These are phyloP conservation scores for Pleodorina starrii DNA, from an alignment of 139 green algal genomes.

Conservation along the genomic window DNA sequence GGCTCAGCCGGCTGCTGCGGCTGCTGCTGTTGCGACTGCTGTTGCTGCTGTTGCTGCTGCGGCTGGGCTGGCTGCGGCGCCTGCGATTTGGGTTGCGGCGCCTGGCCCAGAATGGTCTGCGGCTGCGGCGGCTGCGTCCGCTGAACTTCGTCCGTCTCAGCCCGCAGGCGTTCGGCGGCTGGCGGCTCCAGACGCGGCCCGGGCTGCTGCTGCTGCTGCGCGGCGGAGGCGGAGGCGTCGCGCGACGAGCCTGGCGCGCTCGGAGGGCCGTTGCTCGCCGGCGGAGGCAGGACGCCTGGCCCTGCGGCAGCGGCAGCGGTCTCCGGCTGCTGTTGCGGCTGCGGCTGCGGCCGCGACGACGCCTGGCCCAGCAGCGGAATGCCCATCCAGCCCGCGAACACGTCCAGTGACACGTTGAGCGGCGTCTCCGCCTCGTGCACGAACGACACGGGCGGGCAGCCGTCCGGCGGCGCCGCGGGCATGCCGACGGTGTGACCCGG, in stretches of 20 bases:
- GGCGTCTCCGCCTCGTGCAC: conserved; percentile 35
- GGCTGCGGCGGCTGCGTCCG: background rate
- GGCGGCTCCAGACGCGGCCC: too few relatives aligned
- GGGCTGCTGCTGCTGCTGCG: too few relatives aligned
- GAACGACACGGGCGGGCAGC: conserved; percentile 43
- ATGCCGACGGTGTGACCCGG: background rate
- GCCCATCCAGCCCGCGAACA: conserved; percentile 44
- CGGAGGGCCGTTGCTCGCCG: too few relatives aligned
- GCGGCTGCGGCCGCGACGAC: background rate
- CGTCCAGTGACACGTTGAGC: conserved; percentile 12
- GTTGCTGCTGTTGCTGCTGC: background rate
- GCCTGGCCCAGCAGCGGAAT: background rate
- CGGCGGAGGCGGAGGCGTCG: too few relatives aligned
- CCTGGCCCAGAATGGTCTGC: background rate
- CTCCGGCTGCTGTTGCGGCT: background rate
- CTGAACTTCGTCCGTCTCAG: too few relatives aligned
- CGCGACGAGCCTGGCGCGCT: too few relatives aligned
- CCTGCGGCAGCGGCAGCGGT: background rate
- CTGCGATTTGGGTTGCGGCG: background rate
- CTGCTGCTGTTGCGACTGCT: background rate
- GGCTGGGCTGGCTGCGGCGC: background rate
- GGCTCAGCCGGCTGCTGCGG: background rate
- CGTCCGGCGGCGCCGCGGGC: conserved; percentile 27
- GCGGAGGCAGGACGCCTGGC: background rate
- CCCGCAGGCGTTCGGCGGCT: too few relatives aligned